Conservation (phyloP, 2,329 filamentous ascomycete species). For the Ophiostoma sp. region DNA sequence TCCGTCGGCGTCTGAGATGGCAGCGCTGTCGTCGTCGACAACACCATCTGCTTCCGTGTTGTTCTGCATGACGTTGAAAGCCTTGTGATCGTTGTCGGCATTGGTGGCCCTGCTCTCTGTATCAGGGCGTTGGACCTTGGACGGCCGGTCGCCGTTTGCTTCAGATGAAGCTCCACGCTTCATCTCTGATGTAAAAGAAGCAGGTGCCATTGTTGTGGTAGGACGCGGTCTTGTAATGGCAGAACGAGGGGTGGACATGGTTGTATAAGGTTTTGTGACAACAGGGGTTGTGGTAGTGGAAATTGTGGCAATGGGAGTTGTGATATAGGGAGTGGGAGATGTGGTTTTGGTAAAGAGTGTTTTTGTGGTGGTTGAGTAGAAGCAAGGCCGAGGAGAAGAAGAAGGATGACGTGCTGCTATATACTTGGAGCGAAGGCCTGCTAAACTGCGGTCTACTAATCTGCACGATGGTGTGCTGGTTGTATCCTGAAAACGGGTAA, state of each 20-base stretch:
- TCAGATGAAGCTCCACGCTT: constrained; percentile 31
- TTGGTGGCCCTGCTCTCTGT: not conserved
- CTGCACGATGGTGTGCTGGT: not conserved
- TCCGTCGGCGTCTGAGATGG: not conserved
- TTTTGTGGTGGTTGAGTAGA: too few species aligned
- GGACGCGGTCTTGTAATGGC: not conserved
- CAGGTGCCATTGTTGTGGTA: not conserved
- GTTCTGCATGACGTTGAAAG: constrained; percentile 18
- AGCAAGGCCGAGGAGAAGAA: not conserved
- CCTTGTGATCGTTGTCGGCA: not conserved
- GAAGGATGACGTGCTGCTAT: not conserved
- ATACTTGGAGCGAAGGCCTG: too few species aligned
- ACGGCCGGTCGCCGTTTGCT: constrained; percentile 27
- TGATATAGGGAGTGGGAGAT: too few species aligned
- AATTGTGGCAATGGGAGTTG: too few species aligned
- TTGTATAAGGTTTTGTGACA: too few species aligned
- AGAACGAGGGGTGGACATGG: not conserved
- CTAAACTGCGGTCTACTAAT: too few species aligned
- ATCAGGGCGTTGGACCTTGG: constrained; percentile 28
- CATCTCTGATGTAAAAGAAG: constrained; percentile 24
- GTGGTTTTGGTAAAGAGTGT: not conserved
- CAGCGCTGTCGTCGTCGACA: not conserved
- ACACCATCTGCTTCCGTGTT: not conserved
- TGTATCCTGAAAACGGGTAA: not conserved
- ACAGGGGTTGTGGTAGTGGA: too few species aligned